Base-by-base conservation (phyloP, 768 basidiomycete genomes). In the Amyloporia xantha region DNA sequence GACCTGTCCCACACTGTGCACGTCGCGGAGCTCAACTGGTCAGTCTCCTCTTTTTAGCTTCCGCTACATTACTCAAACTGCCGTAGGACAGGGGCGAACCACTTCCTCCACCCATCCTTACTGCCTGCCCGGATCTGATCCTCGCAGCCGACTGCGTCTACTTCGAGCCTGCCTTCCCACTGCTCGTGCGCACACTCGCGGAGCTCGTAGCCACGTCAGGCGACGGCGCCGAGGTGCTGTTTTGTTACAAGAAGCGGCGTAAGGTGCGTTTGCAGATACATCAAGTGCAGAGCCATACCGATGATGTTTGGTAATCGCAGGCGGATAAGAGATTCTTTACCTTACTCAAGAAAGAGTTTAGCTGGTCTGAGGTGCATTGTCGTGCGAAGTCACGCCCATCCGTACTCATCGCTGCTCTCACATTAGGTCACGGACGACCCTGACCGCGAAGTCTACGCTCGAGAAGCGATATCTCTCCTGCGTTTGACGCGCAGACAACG, bases 141-240 rank as follows among this genome's bases (percentile, higher is more conserved):
- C 76, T 97, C 4, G 91, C 89, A 1, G 93, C 93, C 1, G 93
- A 97, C 61, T 97, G 93, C 57, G 92, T 97, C 7, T 97, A 97
- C 69, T 92, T 91, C 55, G 93, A 96, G 66, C 90, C 91, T 11
- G 82, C 90, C 0, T 97, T 96, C 59, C 86, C 91, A 6, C 75
- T 93, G 11, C 78, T 97, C 1, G 86, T 93, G 2, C 66, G 82
- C 54, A 94, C 92, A 0, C 71, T 97, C 26, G 73, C 69, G 27
- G 77, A 84, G 38, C 76, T 95, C 30, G 71, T 64, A 2, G 41
- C 62, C 26, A 62, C 56, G 10, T 52, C 60, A 23, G 70, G 73
- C 19, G 62, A 64, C 30, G 64, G 66, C 17, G 77, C 84, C 15
- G 84, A 91, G 49, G 76, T 94, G 35, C 64, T 95, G 28, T 92